Evolutionary conservation across 2,329 filamentous ascomycete genomes (phyloP), one percentile per base, ranked within the genome.

Genomic region (Phaeosphaeriaceae sp.): DNA sequence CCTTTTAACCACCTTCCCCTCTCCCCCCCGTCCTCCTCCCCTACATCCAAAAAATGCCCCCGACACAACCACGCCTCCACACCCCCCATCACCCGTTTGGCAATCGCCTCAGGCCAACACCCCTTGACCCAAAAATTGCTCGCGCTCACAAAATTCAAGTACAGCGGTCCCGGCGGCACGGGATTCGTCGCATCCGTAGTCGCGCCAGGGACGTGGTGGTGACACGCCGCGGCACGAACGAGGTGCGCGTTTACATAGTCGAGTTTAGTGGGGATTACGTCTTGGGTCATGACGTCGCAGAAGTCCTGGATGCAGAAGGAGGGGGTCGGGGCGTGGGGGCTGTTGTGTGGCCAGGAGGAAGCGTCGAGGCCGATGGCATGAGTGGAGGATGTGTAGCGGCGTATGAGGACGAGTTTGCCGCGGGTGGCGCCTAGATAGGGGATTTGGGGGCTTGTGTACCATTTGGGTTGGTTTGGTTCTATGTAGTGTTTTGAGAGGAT

Each of bases 71-170:
- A 84, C 53, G 81, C 78, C 34, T 83, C 77, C n/a, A 81, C 82
- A 2, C 87, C 86, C 15, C 92, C 89, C 76, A 97, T 97, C 40
- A 96, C 81, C 76, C 89, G 90, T 16, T 85, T 87, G 1, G 94
- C 93, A 70, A 99, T 90, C 66, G 84, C 87, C 73, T 96, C 92
- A 0, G 94, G 94, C 94, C 94, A 99, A 74, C 92, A 96, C 46
- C 84, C 86, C 1, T 87, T 80, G 58, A 90, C 92, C 86, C 93
- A 97, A 78, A 97, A 97, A 76, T 97, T 97, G 72, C 88, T 93
- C 1, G 88, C 94, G 60, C 83, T 91, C 54, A 97, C 74, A 70
- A 97, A 97, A 74, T 97, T 99, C 73, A 97, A 78, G 64, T 89
- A 96, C 60, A 97, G 82, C 1, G 91, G 90, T 13, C 72, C 75